Percentiles rank a stretch among this genome's conserved stretches.
Evolutionary conservation across 2,329 filamentous ascomycete species (phyloP).

Genomic region (Fusarium decemcellulare): DNA sequence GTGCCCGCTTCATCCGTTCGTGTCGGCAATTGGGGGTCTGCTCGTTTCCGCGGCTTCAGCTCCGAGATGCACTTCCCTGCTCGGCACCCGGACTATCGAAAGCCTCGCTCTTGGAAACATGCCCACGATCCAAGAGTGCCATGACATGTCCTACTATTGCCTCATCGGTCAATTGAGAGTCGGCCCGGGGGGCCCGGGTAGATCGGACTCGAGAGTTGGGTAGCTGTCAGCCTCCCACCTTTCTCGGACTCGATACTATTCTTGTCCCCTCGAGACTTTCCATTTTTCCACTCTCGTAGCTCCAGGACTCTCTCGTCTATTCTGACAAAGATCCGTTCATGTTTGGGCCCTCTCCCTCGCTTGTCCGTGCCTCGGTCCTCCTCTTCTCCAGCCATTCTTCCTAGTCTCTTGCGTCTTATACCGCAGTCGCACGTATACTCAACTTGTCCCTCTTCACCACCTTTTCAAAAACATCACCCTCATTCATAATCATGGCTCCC

Average conservation of each 20-base stretch:
- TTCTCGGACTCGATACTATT: neutral
- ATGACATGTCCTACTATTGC: constrained; percentile 19
- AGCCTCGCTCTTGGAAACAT: constrained; percentile 17
- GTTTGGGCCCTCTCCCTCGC: neutral
- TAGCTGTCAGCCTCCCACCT: constrained; percentile 19
- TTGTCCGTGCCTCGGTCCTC: neutral
- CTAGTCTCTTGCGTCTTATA: neutral
- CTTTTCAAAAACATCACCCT: neutral
- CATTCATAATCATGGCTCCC: constrained; percentile 28
- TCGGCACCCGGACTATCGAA: constrained; percentile 27
- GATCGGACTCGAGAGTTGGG: constrained; percentile 15
- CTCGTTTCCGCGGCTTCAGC: constrained; percentile 8
- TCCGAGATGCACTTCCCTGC: constrained; percentile 6
- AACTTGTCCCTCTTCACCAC: neutral
- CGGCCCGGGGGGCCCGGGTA: constrained; percentile 27
- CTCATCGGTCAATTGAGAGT: constrained; percentile 21
- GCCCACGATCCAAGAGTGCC: constrained; percentile 1
- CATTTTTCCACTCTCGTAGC: neutral
- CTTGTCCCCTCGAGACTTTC: constrained; percentile 9
- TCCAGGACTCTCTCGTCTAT: neutral
- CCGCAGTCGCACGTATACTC: neutral
- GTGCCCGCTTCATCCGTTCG: constrained; percentile 39
- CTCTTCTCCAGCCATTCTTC: neutral
- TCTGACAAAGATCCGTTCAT: constrained; percentile 5
- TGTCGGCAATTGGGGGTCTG: constrained; percentile 6